Evolutionary conservation across 345 rosid species (phyloP).

Genomic region (Eutrema japonicum): DNA sequence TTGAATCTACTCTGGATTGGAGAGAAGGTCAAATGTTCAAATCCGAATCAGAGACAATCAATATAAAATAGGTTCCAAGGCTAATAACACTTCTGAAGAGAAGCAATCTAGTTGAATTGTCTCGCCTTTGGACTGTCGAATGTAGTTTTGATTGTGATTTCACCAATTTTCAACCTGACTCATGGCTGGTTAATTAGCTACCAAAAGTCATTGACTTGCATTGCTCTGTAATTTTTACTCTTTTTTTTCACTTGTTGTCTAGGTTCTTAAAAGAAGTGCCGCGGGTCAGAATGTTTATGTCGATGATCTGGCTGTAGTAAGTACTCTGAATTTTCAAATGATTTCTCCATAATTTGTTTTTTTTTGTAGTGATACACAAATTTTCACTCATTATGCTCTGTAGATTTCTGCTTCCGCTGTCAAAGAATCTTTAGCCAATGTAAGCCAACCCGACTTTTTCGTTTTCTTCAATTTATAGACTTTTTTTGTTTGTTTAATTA

Average conservation of each 20-base stretch:
- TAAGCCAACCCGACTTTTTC: slow-evolving; percentile 45
- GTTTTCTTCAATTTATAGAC: neutral
- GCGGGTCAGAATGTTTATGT: slow-evolving; percentile 35
- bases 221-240: neutral
- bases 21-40: slow-evolving; percentile 1
- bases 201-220: slow-evolving; percentile 6
- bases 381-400: slow-evolving; percentile 7
- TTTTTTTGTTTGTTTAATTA: too few species aligned
- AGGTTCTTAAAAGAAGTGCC: slow-evolving; percentile 3
- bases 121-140: too few species aligned
- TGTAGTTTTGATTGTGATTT: too few species aligned
- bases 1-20: neutral
- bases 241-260: neutral
- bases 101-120: neutral
- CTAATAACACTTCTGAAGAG: too few species aligned
- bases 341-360: neutral
- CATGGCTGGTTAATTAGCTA: neutral
- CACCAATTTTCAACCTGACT: too few species aligned
- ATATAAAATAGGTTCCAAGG: too few species aligned
- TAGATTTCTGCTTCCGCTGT: slow-evolving; percentile 65
- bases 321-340: slow-evolving; percentile 12
- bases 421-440: slow-evolving; percentile 79
- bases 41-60: neutral
- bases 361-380: neutral
- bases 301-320: slow-evolving; percentile 62